Evolutionary conservation across 257 asterid species (phyloP).

Genomic region (Gynochthodes officinalis): DNA sequence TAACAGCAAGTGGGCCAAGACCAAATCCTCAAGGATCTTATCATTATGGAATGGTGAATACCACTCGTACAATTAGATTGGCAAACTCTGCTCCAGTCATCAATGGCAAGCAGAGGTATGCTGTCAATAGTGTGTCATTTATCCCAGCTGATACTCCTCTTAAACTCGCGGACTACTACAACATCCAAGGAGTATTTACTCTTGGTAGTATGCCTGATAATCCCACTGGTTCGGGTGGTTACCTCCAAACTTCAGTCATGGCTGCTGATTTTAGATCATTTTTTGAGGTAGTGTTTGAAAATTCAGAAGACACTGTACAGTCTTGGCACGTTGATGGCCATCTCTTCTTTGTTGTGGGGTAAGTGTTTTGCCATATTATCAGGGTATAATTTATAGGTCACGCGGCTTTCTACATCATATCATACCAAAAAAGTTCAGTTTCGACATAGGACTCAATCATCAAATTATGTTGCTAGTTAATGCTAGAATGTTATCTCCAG

Average conservation of each 20-base stretch:
- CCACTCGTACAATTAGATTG: conserved; percentile 39
- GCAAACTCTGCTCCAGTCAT: conserved; percentile 38
- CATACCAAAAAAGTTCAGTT: background rate
- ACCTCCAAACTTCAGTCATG: conserved; percentile 45
- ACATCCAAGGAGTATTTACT: conserved; percentile 33
- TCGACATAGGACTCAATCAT: background rate
- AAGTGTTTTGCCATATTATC: background rate
- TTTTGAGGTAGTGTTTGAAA: conserved; percentile 40
- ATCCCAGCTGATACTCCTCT: conserved; percentile 48
- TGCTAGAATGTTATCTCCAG: background rate
- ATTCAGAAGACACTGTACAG: conserved; percentile 41
- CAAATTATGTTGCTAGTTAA: background rate
- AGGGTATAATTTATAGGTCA: background rate
- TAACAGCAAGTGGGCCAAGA: conserved; percentile 51
- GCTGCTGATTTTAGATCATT: conserved; percentile 40
- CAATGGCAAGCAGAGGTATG: conserved; percentile 42
- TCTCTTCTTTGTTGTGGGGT: conserved; percentile 47
- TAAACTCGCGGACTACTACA: conserved; percentile 44
- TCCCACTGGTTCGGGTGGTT: conserved; percentile 39
- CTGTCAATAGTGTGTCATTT: conserved; percentile 46
- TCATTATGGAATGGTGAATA: conserved; percentile 46
- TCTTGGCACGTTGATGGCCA: conserved; percentile 54
- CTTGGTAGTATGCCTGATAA: conserved; percentile 37
- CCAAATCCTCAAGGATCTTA: conserved; percentile 59
- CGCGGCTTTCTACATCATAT: background rate